These are phyloP conservation scores for Penicillium canariense DNA, from an alignment of 495 filamentous ascomycete genomes.

Conservation along the genomic window DNA sequence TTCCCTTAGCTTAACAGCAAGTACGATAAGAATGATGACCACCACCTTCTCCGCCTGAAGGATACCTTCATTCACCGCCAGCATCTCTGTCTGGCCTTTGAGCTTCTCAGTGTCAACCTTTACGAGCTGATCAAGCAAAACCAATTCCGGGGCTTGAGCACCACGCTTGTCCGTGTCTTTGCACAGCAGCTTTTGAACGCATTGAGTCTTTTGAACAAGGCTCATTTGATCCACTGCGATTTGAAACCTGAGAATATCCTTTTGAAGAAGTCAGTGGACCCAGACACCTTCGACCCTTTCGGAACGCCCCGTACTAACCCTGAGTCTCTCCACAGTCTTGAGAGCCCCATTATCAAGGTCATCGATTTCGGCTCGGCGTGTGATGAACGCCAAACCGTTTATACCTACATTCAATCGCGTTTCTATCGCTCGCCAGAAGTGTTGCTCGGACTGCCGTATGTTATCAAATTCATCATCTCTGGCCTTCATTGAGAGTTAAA, in stretches of 20 bases:
- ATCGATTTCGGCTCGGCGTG: constrained; percentile 99
- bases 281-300: background rate
- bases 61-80: constrained; percentile 99
- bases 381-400: constrained; percentile 97
- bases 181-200: constrained; percentile 95
- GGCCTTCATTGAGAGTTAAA: background rate
- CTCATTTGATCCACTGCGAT: constrained; percentile 96
- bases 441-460: constrained; percentile 80
- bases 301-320: background rate
- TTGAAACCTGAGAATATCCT: constrained; percentile 98
- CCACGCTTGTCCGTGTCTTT: constrained; percentile 96
- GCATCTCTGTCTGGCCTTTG: constrained; percentile 96
- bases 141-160: constrained; percentile 96
- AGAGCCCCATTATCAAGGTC: constrained; percentile 99
- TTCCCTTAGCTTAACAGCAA: constrained; percentile 81
- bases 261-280: constrained; percentile 79
- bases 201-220: constrained; percentile 90
- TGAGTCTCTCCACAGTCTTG: constrained; percentile 54
- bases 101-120: constrained; percentile 94
- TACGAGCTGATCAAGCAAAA: constrained; percentile 99
- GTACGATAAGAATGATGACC: constrained; percentile 98
- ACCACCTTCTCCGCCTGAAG: constrained; percentile 92
- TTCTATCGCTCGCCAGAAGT: constrained; percentile 99
- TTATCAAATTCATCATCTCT: background rate
- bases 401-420: constrained; percentile 98